A percentile compares a stretch with the other conserved stretches of the same genome.
Conservation (phyloP, 768 basidiomycete species). For the Trametes punicea region DNA sequence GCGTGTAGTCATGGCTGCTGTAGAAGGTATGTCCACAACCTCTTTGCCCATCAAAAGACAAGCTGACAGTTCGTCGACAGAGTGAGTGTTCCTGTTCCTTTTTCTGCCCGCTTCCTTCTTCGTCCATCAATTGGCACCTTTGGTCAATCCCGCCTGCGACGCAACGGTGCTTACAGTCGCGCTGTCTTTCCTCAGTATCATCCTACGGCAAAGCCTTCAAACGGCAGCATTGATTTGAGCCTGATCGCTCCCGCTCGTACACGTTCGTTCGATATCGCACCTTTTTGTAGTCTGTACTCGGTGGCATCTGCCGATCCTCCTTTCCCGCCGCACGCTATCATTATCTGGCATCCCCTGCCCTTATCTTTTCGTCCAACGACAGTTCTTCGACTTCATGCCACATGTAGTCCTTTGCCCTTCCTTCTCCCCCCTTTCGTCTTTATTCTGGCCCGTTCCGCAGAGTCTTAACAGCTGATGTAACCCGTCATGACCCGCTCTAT, state of each 20-base stretch:
- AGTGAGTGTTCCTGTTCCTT: slow-evolving; percentile 53
- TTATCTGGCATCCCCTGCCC: slow-evolving; percentile 9
- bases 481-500: slow-evolving; percentile 13
- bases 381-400: slow-evolving; percentile 5
- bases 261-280: background rate
- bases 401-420: slow-evolving; percentile 14
- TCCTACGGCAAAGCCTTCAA: slow-evolving; percentile 63
- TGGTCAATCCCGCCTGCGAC: slow-evolving; percentile 1
- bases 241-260: background rate
- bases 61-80: slow-evolving; percentile 35
- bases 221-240: slow-evolving; percentile 61
- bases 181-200: slow-evolving; percentile 47
- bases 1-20: slow-evolving; percentile 91
- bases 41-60: slow-evolving; percentile 2
- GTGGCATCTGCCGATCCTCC: slow-evolving; percentile 5
- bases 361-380: background rate
- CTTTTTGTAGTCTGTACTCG: slow-evolving; percentile 10
- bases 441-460: slow-evolving; percentile 4
- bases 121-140: slow-evolving; percentile 16
- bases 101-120: slow-evolving; percentile 29
- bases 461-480: slow-evolving; percentile 17
- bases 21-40: slow-evolving; percentile 68
- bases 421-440: slow-evolving; percentile 3
- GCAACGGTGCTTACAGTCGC: slow-evolving; percentile 17
- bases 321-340: slow-evolving; percentile 10